Evolutionary conservation across 306 rosid genomes (phyloP), one percentile per base, ranked within the genome.

Genomic region (Glycine tomentella): DNA sequence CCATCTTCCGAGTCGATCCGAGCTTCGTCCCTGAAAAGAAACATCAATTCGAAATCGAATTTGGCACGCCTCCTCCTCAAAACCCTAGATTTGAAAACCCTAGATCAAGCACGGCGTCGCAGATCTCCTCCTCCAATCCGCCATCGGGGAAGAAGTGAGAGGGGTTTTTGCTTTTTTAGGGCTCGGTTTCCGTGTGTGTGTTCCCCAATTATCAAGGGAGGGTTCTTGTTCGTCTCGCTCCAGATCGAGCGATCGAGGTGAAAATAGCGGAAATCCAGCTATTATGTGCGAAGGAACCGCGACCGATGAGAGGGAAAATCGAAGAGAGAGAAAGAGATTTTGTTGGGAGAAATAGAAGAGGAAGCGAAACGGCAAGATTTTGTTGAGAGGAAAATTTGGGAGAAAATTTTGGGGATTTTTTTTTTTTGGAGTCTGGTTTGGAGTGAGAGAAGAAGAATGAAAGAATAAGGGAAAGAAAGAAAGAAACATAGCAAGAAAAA

Each of bases 21-120:
- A 82, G 56, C 84, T 75, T 85, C 92, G 77, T 76, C 85, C 94
- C 87, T 83, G 78, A 89, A 85, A 84, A 85, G 91, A 88, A 95
- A 88, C 99, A 95, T 95, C 96, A 93, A 95, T 93, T 85, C 97
- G 76, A 81, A 77, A 87, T 84, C 89, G 83, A 88, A 90, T 83
- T 25, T 91, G 86, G 81, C 81, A n/a, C 82, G 44, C 66, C 50
- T 12, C 17, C 42, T 5, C 64, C 12, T 3, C 0, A 49, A 76
- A 71, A 81, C 87, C 89, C 87, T 77, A 55, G 74, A 81, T 73
- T 74, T 58, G 74, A n/a, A 76, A 84, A 88, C 87, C 93, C 94
- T 82, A 87, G 91, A 87, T 94, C 95, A 84, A 85, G 85, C 68
- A 2, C 80, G 71, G 9, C 7, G 61, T 74, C 55, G 63, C 71